Evolutionary conservation across 768 basidiomycete genomes (phyloP).

Genomic region (Tricholoma matsutake): DNA sequence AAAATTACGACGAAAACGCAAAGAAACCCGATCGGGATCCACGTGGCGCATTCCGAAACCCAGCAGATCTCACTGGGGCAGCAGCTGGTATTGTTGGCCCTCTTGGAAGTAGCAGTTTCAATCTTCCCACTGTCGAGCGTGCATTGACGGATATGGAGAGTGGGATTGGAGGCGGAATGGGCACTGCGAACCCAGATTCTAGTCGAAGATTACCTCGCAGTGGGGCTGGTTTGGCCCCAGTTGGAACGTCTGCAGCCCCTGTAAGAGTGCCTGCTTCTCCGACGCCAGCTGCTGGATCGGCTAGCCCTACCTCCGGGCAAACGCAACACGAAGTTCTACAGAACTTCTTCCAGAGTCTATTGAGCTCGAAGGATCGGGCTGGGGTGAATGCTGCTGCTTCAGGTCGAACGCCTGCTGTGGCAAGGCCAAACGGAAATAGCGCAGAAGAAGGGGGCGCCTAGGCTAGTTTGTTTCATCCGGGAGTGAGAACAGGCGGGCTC

Average conservation of each 20-base stretch:
- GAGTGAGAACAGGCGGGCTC: no score
- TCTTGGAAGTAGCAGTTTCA: constrained; percentile 83
- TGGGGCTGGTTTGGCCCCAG: constrained; percentile 37
- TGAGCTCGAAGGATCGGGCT: constrained; percentile 64
- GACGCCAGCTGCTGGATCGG: constrained; percentile 26
- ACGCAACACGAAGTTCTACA: constrained; percentile 81
- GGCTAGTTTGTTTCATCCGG: constrained; percentile 6
- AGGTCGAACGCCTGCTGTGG: constrained; percentile 19
- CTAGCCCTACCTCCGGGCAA: constrained; percentile 52
- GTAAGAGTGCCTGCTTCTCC: constrained; percentile 41
- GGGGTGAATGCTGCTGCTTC: constrained; percentile 22
- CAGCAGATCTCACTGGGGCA: constrained; percentile 53
- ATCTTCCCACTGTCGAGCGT: constrained; percentile 82
- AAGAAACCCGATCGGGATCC: constrained; percentile 91
- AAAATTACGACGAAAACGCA: constrained; percentile 88
- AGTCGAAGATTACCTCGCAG: constrained; percentile 22
- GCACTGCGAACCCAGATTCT: constrained; percentile 18
- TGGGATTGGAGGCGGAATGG: constrained; percentile 35
- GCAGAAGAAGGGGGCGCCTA: constrained; percentile 36
- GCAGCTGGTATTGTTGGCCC: constrained; percentile 88
- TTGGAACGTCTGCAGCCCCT: constrained; percentile 32
- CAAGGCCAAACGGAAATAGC: constrained; percentile 33
- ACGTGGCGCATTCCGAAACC: constrained; percentile 81
- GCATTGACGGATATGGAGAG: constrained; percentile 88
- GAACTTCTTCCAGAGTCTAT: constrained; percentile 82